Evolutionary conservation across 495 filamentous ascomycete genomes (phyloP).

Genomic region (Neurospora cerealis): DNA sequence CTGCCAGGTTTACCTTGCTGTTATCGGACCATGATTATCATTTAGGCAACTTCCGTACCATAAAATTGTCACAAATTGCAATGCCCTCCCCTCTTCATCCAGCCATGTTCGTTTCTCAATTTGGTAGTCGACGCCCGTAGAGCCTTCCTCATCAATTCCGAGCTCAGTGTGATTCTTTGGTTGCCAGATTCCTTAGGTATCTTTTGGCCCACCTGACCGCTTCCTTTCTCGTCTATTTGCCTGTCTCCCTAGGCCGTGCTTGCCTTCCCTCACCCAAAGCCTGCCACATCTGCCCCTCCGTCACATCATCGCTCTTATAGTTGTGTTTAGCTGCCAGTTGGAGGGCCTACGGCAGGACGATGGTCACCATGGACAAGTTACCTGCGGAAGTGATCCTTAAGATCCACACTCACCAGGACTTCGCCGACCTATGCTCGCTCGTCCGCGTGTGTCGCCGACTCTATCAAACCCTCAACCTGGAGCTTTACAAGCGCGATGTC

Average conservation of each 20-base stretch:
- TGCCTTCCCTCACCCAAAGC: too few species aligned
- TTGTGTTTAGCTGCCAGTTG: too few species aligned
- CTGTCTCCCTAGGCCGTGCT: too few species aligned
- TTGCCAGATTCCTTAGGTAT: background rate
- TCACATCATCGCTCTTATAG: too few species aligned
- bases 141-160: too few species aligned
- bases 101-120: background rate
- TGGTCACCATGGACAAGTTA: background rate
- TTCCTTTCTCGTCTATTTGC: background rate
- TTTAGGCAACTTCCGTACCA: background rate
- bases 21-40: background rate
- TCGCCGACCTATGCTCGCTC: background rate
- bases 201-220: background rate
- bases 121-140: too few species aligned
- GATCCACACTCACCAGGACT: background rate
- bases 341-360: background rate
- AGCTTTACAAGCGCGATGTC: conserved; percentile 4
- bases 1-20: background rate
- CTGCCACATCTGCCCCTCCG: too few species aligned
- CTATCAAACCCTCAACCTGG: background rate
- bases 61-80: too few species aligned
- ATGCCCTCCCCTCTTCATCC: background rate
- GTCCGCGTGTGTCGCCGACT: background rate
- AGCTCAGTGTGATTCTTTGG: too few species aligned
- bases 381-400: conserved; percentile 4